These are phyloP conservation scores for Leishmania turanica DNA, from an alignment of 208 protist species.

Conservation along the genomic window DNA sequence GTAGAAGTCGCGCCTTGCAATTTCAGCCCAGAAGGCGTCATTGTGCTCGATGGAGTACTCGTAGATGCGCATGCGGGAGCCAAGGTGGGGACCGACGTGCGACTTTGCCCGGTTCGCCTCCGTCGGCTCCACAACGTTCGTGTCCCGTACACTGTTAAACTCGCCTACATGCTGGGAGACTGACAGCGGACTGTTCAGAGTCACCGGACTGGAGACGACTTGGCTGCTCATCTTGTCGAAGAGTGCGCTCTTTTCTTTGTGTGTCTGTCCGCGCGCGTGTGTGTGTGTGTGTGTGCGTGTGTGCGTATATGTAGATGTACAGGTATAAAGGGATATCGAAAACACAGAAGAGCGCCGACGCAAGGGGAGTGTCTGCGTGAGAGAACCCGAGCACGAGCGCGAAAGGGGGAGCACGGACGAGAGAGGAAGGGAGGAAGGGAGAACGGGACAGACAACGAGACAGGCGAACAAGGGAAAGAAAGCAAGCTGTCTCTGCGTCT, in stretches of 20 bases:
- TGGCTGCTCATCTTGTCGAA: constrained; percentile 1
- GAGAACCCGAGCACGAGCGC: background rate
- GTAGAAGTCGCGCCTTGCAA: constrained; percentile 71
- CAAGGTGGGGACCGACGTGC: constrained; percentile 45
- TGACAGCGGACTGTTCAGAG: constrained; percentile 16
- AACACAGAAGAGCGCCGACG: no score
- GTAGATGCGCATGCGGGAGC: constrained; percentile 69
- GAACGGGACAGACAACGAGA: background rate
- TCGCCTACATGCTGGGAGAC: constrained; percentile 40
- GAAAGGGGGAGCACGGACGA: background rate
- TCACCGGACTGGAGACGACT: constrained; percentile 17
- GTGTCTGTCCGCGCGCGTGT: background rate
- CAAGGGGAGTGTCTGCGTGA: background rate
- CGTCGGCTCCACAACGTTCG: constrained; percentile 19
- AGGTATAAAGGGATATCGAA: no score
- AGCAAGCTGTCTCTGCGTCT: background rate
- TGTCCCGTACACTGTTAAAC: constrained; percentile 27
- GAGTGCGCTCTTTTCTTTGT: background rate
- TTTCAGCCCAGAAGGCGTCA: constrained; percentile 62
- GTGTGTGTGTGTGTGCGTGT: background rate
- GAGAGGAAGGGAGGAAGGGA: background rate
- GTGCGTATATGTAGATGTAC: background rate
- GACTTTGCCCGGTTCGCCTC: constrained; percentile 36
- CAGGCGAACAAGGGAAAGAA: background rate
- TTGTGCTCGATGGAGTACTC: constrained; percentile 63